Percentiles rank a stretch among this genome's conserved stretches.
These are phyloP conservation scores for Crucibulum laeve DNA, from an alignment of 768 basidiomycete genomes.

Conservation along the genomic window DNA sequence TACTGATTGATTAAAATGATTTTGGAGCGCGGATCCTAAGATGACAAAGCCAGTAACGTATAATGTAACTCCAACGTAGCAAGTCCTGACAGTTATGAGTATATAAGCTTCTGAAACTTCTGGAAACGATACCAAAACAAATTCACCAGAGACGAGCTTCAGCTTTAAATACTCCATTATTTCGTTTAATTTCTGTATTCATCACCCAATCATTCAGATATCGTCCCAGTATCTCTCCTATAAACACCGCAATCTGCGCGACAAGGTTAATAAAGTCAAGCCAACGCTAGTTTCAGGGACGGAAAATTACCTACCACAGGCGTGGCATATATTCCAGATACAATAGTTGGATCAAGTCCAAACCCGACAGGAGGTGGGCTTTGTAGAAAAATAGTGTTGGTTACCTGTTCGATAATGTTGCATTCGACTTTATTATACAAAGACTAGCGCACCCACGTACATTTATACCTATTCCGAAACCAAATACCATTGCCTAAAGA, in stretches of 20 bases:
- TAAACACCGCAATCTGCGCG: constrained; percentile 26
- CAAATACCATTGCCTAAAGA: constrained; percentile 11
- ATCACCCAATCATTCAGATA: constrained; percentile 34
- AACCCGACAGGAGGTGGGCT: constrained; percentile 22
- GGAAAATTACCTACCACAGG: constrained; percentile 25
- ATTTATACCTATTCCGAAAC: constrained; percentile 18
- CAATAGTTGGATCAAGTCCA: constrained; percentile 33
- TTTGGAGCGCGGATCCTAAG: constrained; percentile 40
- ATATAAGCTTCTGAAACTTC: not conserved
- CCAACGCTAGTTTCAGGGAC: not conserved
- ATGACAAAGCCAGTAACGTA: constrained; percentile 45
- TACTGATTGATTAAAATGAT: constrained; percentile 32
- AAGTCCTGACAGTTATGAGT: constrained; percentile 25
- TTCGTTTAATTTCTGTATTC: constrained; percentile 23
- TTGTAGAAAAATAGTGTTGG: constrained; percentile 3
- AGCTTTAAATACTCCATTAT: constrained; percentile 35
- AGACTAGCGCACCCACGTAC: constrained; percentile 26
- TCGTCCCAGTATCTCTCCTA: constrained; percentile 34
- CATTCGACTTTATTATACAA: constrained; percentile 31
- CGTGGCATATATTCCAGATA: constrained; percentile 34
- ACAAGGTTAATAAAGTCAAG: not conserved
- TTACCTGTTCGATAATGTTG: constrained; percentile 9
- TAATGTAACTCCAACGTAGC: constrained; percentile 40
- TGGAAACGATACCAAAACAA: not conserved
- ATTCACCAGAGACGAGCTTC: constrained; percentile 40